phyloP scores from a whole-genome alignment of 306 rosid species.

The Calophaca sinica region DNA sequence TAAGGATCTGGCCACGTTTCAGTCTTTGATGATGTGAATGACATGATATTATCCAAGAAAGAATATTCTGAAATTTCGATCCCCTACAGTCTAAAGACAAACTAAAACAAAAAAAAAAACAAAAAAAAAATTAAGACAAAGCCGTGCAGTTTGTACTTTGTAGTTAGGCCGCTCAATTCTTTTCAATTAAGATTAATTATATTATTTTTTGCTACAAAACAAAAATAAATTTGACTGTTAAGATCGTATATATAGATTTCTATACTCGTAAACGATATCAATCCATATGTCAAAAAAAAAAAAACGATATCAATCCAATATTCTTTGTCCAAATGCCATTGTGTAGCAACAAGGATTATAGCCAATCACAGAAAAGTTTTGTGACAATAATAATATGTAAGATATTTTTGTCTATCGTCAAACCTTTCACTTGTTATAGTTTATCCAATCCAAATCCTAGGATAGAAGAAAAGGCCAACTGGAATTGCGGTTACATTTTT shows the following conservation, averaged over 20 bases:
- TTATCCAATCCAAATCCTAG: not conserved
- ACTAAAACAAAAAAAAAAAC: too few species aligned
- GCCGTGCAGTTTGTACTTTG: not conserved
- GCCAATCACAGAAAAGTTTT: not conserved
- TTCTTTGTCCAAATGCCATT: not conserved
- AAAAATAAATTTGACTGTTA: too few species aligned
- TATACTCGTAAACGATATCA: too few species aligned
- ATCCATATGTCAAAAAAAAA: too few species aligned
- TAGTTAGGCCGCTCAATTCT: too few species aligned
- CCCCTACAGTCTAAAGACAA: not conserved
- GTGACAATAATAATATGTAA: not conserved
- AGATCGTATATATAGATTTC: too few species aligned
- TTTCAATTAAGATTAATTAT: too few species aligned
- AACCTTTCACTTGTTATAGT: not conserved
- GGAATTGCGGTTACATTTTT: too few species aligned
- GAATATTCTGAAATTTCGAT: slow-evolving; percentile 6
- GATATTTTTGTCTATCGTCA: not conserved
- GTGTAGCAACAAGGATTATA: not conserved
- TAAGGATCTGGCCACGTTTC: slow-evolving; percentile 9
- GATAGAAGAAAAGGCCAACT: not conserved
- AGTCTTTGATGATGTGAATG: not conserved
- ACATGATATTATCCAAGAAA: not conserved
- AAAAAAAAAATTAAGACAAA: not conserved
- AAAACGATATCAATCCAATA: too few species aligned
- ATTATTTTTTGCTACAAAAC: too few species aligned